Evolutionary conservation across 2,329 filamentous ascomycete species (phyloP).

Genomic region (Fusarium cyanostomum): DNA sequence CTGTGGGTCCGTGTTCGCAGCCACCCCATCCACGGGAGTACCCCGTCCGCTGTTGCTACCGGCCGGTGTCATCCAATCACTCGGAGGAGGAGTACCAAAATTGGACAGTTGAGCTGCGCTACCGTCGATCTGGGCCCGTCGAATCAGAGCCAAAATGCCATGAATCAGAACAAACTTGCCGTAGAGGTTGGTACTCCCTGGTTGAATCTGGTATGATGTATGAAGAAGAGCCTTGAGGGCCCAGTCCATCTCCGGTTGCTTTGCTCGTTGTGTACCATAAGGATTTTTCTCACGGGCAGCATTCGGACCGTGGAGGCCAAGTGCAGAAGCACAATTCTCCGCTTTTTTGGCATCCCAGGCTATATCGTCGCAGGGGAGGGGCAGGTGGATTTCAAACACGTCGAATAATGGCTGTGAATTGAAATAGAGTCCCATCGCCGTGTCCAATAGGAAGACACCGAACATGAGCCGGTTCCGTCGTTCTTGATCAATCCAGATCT

Average conservation of each 20-base stretch:
- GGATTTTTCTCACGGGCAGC: constrained; percentile 66
- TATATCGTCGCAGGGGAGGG: constrained; percentile 77
- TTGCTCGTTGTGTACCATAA: constrained; percentile 69
- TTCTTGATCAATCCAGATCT: constrained; percentile 75
- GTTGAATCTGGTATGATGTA: constrained; percentile 66
- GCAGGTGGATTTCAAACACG: constrained; percentile 69
- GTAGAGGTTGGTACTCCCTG: constrained; percentile 74
- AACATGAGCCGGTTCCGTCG: constrained; percentile 72
- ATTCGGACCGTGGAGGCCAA: constrained; percentile 69
- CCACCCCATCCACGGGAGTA: constrained; percentile 55
- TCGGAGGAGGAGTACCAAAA: constrained; percentile 65
- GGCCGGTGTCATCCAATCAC: constrained; percentile 63
- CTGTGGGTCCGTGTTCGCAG: constrained; percentile 54
- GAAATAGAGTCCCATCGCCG: constrained; percentile 75
- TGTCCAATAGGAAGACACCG: constrained; percentile 71
- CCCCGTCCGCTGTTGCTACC: constrained; percentile 55
- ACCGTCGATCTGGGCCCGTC: constrained; percentile 54
- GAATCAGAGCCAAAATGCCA: constrained; percentile 70
- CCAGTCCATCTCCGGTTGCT: constrained; percentile 71
- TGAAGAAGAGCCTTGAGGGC: constrained; percentile 70
- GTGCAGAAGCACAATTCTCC: constrained; percentile 69
- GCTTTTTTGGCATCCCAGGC: constrained; percentile 74
- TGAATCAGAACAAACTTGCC: constrained; percentile 80
- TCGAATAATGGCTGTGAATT: constrained; percentile 73
- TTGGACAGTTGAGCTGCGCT: constrained; percentile 48